phyloP scores from a whole-genome alignment of 805 yeast species.

The Jamesozyma rosinii region DNA sequence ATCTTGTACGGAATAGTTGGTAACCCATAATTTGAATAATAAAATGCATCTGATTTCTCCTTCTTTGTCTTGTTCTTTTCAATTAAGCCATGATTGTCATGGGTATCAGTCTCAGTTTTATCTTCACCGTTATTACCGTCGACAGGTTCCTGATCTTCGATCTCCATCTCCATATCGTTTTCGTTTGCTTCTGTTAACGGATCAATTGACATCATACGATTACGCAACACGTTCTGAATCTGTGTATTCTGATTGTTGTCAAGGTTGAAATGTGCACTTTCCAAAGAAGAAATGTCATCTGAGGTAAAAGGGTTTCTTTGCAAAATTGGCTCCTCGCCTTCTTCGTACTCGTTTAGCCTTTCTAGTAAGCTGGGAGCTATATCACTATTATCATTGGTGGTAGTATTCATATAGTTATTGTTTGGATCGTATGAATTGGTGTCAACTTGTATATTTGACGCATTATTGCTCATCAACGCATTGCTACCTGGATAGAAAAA shows the following conservation, averaged over 20 bases:
- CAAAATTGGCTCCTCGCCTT: background rate
- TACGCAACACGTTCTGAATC: background rate
- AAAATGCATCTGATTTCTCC: slow-evolving; percentile 1
- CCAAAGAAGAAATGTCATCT: background rate
- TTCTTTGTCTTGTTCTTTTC: background rate
- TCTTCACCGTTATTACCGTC: slow-evolving; percentile 3
- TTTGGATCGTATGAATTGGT: background rate
- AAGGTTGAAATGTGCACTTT: background rate
- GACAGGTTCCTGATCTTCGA: background rate
- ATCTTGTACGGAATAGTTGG: slow-evolving; percentile 2
- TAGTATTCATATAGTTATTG: background rate
- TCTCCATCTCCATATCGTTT: background rate
- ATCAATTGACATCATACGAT: background rate
- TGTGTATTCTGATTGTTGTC: background rate
- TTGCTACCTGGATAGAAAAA: slow-evolving; percentile 21
- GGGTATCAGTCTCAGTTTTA: background rate
- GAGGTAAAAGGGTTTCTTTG: background rate
- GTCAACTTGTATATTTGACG: background rate
- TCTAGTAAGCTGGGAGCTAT: background rate
- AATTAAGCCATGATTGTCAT: background rate
- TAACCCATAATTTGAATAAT: slow-evolving; percentile 1
- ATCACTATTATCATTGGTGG: background rate
- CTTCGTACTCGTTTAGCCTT: background rate
- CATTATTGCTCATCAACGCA: background rate
- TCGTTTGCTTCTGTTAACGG: background rate